Base-by-base conservation (phyloP, 164 flowering plant species). In the Dillenia suffruticosa region DNA sequence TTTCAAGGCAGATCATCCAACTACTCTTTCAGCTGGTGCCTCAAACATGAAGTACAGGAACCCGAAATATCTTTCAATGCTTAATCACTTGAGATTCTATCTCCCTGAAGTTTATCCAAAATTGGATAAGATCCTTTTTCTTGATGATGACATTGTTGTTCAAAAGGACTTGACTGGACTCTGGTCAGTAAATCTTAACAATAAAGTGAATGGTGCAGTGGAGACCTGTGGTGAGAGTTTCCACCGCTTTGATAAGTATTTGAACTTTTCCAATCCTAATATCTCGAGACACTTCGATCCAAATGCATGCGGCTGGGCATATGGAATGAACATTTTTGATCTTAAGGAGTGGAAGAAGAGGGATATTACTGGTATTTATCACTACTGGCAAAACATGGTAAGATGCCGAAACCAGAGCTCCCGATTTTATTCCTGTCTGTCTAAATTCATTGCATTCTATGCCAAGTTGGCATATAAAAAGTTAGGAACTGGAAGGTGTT, bases 251-350 rank as follows among this genome's bases (percentile, higher is more conserved):
- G 98, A 92, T 70, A 95, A 95, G 76, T 95, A 95, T 70, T 83
- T 95, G 2, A 95, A 95, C 73, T 95, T 95, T 54, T 84, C 97
- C 5, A 95, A 95, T 65, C 98, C 96, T 51, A 84, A 87, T 63
- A 95, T 95, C 66, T 77, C 98, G 1, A 77, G 74, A 67, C 83
- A 85, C 68, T 95, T 95, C 65, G 87, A 88, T 68, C 97, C 98
- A 14, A 90, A 88, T 81, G 98, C 98, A 56, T 92, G 99, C 74
- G 99, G 99, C 8, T 95, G 98, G 99, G 99, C 98, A 46, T 90
- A 95, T 73, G 98, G 99, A 24, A 95, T 92, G 99, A 95, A 95
- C 63, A 71, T 95, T 13, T 95, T 95, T 75, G 96, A 92, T 81
- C 85, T 95, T 9, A 76, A 82, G 74, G 96, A 76, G 73, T 92